Conservation (phyloP, 768 basidiomycete genomes). For the Candolleomyces eurysporus region DNA sequence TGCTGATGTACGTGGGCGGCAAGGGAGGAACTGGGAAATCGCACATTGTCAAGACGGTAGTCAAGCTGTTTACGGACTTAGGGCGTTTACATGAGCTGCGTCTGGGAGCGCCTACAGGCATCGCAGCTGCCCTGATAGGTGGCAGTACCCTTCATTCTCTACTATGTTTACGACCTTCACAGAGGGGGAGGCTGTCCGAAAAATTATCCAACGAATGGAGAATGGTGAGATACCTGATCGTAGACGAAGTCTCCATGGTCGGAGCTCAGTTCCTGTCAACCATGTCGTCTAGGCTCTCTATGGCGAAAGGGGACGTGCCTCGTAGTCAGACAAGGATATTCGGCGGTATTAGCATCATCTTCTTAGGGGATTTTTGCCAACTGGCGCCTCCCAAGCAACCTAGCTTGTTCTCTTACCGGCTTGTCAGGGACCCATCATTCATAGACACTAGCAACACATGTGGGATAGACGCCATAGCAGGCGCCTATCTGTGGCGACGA, state of each 20-base stretch:
- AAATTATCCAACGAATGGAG: not conserved
- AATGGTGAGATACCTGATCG: not conserved
- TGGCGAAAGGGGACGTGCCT: not conserved
- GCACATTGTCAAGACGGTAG: not conserved
- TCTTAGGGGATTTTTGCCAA: slow-evolving; percentile 18
- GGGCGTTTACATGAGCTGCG: not conserved
- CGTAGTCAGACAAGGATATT: slow-evolving; percentile 4
- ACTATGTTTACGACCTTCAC: not conserved
- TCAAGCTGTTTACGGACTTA: not conserved
- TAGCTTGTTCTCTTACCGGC: slow-evolving; percentile 15
- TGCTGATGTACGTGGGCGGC: not conserved
- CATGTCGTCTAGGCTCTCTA: not conserved
- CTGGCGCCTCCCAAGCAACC: slow-evolving; percentile 14
- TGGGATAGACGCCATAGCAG: slow-evolving; percentile 6
- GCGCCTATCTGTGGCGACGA: slow-evolving; percentile 12
- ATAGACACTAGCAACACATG: slow-evolving; percentile 1
- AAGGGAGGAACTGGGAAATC: slow-evolving; percentile 1
- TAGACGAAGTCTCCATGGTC: slow-evolving; percentile 1
- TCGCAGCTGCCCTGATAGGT: not conserved
- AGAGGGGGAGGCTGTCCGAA: not conserved
- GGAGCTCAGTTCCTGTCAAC: not conserved
- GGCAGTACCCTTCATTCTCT: not conserved
- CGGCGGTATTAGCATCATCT: slow-evolving; percentile 30
- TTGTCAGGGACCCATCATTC: slow-evolving; percentile 6
- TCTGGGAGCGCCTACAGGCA: not conserved